A percentile compares a stretch with the other conserved stretches of the same genome.
phyloP scores from a whole-genome alignment of 1,284 basidiomycete genomes.

The Stereum hirsutum region DNA sequence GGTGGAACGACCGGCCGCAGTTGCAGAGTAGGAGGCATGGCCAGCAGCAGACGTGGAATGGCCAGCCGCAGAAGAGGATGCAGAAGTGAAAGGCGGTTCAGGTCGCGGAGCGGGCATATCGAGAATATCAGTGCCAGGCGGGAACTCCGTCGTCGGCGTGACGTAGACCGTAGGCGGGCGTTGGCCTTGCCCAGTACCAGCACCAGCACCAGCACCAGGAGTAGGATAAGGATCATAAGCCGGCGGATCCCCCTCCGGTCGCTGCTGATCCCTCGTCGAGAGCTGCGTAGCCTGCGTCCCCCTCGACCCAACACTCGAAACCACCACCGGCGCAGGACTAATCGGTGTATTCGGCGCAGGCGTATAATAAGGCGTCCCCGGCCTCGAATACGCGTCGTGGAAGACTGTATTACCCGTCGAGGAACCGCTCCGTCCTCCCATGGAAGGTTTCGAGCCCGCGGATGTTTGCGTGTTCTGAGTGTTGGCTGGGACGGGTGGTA shows the following conservation, averaged over 20 bases:
- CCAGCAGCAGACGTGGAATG: too few species aligned
- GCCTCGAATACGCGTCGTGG: conserved; percentile 37
- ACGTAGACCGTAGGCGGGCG: not conserved
- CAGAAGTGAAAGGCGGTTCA: conserved; percentile 32
- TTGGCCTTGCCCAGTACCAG: too few species aligned
- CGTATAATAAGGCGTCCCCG: conserved; percentile 10
- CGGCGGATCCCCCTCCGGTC: conserved; percentile 21
- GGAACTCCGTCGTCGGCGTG: conserved; percentile 11
- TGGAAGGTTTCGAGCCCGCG: too few species aligned
- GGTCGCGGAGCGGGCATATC: conserved; percentile 52
- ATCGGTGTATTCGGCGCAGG: conserved; percentile 26
- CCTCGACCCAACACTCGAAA: too few species aligned
- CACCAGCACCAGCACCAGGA: conserved; percentile 5
- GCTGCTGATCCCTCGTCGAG: conserved; percentile 34
- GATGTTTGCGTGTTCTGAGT: too few species aligned
- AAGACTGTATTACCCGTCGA: conserved; percentile 46
- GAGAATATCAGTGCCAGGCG: conserved; percentile 36
- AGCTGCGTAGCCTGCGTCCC: conserved; percentile 23
- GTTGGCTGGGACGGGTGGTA: too few species aligned
- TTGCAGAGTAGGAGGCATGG: too few species aligned
- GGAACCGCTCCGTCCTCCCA: too few species aligned
- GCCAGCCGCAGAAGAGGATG: conserved; percentile 25
- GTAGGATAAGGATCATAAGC: conserved; percentile 21
- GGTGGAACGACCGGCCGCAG: too few species aligned
- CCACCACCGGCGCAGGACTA: too few species aligned